Evolutionary conservation across 139 green algal species (phyloP), one percentile per base, ranked within the genome.

Genomic region (Zygnema cylindricum): DNA sequence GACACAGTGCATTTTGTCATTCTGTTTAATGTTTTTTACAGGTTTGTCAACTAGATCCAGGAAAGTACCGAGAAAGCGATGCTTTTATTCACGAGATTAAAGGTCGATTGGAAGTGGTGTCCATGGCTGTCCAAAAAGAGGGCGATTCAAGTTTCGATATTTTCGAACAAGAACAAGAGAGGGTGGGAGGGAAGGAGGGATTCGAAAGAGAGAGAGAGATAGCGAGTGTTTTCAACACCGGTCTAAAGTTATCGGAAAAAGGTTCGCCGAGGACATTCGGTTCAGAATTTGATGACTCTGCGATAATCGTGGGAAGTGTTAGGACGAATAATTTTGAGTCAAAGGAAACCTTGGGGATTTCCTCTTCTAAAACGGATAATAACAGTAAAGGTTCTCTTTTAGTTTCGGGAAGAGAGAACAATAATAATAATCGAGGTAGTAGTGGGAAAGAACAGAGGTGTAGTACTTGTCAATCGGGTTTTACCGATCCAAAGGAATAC

Each of bases 31-130:
- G n/a, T n/a, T n/a, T n/a, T n/a, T 63, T 84, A 39, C 75, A 91
- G 88, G 86, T 92, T 54, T 92, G 43, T 43, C 88, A 84, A 55
- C 25, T 98, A 11, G 97, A 99, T 78, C 97, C 97, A 16, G 96
- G 96, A 1, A 89, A 90, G 43, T 99, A 98, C 92, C 92, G 97
- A 0, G 88, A 93, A 0, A 90, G 98, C 25, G 94, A 99, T 86
- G 91, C 71, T 75, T 94, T 95, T 40, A 92, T 97, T 86, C 94
- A 96, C 85, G 86, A 90, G 1, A 81, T 79, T 2, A 92, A 87
- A 16, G 92, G 96, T 1, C 91, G 95, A 2, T 63, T 99, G 75
- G 97, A 99, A 88, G 95, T 99, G 55, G 57, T 98, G 0, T 89
- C 90, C 40, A 92, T 98, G 69, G 94, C 96, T 33, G 93, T 93